A percentile compares a stretch with the other conserved stretches of the same genome.
Evolutionary conservation across 352 stramenopile genomes (phyloP).

Genomic region (Globisporangium camurandrum): DNA sequence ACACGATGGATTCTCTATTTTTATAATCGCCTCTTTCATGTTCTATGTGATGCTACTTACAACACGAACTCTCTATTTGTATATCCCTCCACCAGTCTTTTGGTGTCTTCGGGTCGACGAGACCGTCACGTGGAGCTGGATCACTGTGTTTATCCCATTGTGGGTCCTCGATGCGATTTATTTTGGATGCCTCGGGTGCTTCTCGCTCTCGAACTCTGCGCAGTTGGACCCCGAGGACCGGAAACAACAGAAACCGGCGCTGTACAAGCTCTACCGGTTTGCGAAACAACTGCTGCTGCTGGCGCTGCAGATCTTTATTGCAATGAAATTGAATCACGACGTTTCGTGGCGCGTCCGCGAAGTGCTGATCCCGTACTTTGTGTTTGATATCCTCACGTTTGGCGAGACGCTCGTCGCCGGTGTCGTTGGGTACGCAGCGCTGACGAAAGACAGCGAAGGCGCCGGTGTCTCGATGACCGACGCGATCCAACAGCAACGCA

Average conservation of each 20-base stretch:
- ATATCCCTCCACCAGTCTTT: no score
- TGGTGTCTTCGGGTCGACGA: slow-evolving; percentile 77
- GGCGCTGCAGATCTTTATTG: slow-evolving; percentile 75
- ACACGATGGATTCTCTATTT: no score
- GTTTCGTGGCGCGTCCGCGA: slow-evolving; percentile 51
- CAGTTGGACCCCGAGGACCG: slow-evolving; percentile 56
- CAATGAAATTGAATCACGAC: slow-evolving; percentile 73
- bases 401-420: slow-evolving; percentile 50
- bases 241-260: slow-evolving; percentile 26
- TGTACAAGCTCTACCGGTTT: slow-evolving; percentile 78
- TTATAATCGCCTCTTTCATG: no score
- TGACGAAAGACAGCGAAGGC: slow-evolving; percentile 69
- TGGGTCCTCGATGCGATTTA: slow-evolving; percentile 71
- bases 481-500: slow-evolving; percentile 55
- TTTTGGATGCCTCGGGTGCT: slow-evolving; percentile 71
- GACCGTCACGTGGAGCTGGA: slow-evolving; percentile 69
- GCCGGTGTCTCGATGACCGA: slow-evolving; percentile 65
- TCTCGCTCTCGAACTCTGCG: slow-evolving; percentile 34
- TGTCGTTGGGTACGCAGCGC: slow-evolving; percentile 53
- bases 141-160: slow-evolving; percentile 71
- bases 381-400: slow-evolving; percentile 67
- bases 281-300: slow-evolving; percentile 72
- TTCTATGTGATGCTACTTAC: no score
- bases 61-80: no score
- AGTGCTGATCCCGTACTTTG: slow-evolving; percentile 73